Base-by-base conservation (phyloP, 495 filamentous ascomycete genomes). In the Penicillium ochrochloron region DNA sequence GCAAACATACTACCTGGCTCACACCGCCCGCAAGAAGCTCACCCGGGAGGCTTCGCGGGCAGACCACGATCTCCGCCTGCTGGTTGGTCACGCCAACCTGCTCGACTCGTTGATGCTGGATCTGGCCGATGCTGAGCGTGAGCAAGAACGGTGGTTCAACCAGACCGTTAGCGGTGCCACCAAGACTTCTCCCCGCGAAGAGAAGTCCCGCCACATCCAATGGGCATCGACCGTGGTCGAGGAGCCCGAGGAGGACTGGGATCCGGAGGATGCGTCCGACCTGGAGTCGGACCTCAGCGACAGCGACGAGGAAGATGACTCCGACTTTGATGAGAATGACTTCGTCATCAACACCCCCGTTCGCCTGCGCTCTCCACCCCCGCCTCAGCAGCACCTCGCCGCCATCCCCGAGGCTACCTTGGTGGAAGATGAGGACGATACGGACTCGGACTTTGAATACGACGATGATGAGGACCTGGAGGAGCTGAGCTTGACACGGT, bases 101-200 rank as follows among this genome's bases (percentile, higher is more conserved):
- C 91, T 99, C 69, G 95, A 99, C 82, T 88, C 88, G 14, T 83
- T 99, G 68, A 98, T 97, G 95, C 82, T 97, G 64, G 93, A 97
- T 74, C 91, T 99, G 19, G 88, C 91, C 76, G 91, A 96, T 44
- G 95, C 96, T 72, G 96, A 99, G 82, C 86, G 88, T 64, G 93
- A 98, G 75, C 95, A 98, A 77, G 95, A 98, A 78, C 89, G 85
- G 59, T 98, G 96, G 96, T 98, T 97, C 88, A 93, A 97, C 86
- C 88, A 94, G 79, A 92, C 91, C 63, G 92, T 97, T 78, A 86
- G 83, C 74, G 90, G 89, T 70, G 92, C 91, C 68, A 78, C 76
- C 76, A 81, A 83, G 70, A 72, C 78, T 61, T 72, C 75, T n/a
- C 11, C 53, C 29, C 53, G 80, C 58, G 83, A 84, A 64, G 78